Conservation (phyloP, 345 rosid genomes). For the Salix purpurea region DNA sequence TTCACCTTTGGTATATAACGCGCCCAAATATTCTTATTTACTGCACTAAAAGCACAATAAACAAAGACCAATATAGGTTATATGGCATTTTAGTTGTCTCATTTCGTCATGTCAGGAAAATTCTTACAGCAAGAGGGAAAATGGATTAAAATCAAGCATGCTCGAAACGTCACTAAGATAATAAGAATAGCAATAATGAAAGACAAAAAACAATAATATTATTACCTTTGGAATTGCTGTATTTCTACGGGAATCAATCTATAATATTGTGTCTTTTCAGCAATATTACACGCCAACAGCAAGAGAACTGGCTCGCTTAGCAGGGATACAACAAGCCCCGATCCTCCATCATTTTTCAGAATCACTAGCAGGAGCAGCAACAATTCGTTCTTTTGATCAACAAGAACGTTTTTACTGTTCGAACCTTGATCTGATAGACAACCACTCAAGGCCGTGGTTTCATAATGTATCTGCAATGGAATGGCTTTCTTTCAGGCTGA, state of each 20-base stretch:
- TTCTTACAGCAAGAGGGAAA: not conserved
- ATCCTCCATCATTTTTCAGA: slow-evolving; percentile 95
- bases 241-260: not conserved
- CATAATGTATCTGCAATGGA: slow-evolving; percentile 84
- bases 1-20: not conserved
- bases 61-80: not conserved
- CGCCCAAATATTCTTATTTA: not conserved
- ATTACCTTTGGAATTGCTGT: not conserved
- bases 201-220: not conserved
- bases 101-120: not conserved
- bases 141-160: not conserved
- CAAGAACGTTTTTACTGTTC: slow-evolving; percentile 53
- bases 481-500: slow-evolving; percentile 91
- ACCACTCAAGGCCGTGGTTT: slow-evolving; percentile 92
- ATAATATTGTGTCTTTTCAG: slow-evolving; percentile 30
- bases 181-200: not conserved
- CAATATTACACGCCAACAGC: slow-evolving; percentile 89
- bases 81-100: not conserved
- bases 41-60: not conserved
- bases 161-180: not conserved
- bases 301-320: slow-evolving; percentile 83
- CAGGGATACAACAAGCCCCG: slow-evolving; percentile 81
- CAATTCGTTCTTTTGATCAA: slow-evolving; percentile 83
- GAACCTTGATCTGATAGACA: slow-evolving; percentile 66
- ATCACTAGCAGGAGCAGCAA: slow-evolving; percentile 82